Conservation (phyloP, 805 yeast genomes). For the Sugiyamaella chiloensis region DNA sequence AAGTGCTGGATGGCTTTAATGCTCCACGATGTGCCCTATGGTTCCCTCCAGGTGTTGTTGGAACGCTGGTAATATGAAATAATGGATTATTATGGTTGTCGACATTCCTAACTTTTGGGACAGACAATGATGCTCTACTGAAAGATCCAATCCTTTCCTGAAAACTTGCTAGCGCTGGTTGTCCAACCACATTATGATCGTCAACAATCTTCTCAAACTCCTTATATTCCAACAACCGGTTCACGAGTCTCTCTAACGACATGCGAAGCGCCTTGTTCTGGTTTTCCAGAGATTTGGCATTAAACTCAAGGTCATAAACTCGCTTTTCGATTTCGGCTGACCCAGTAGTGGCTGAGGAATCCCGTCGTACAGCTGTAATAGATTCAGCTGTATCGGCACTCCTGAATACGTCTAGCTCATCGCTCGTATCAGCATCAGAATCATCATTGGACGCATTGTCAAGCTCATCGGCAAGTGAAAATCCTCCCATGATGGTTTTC, state of each 20-base stretch:
- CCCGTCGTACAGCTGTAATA: not conserved
- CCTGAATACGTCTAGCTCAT: not conserved
- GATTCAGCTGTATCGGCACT: not conserved
- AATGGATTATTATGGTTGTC: constrained; percentile 6
- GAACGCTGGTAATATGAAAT: not conserved
- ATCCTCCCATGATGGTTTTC: constrained; percentile 30
- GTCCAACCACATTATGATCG: constrained; percentile 11
- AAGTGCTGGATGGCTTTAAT: constrained; percentile 9
- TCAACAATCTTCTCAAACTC: constrained; percentile 30
- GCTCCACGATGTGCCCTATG: not conserved
- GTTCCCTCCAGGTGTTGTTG: constrained; percentile 5
- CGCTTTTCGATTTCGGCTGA: not conserved
- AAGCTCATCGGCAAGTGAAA: constrained; percentile 25
- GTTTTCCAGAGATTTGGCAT: constrained; percentile 28
- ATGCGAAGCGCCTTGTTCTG: constrained; percentile 33
- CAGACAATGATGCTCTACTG: constrained; percentile 2
- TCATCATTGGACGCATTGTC: not conserved
- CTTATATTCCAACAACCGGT: constrained; percentile 32
- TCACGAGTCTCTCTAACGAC: constrained; percentile 34
- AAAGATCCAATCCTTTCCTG: constrained; percentile 15
- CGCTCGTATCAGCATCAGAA: not conserved
- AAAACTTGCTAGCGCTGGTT: constrained; percentile 21
- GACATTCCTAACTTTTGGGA: too few species aligned
- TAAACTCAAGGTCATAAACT: constrained; percentile 27
- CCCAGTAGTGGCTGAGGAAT: not conserved